Evolutionary conservation across 768 basidiomycete species (phyloP), one percentile per base, ranked within the genome.

Genomic region (Podaxis sp.): DNA sequence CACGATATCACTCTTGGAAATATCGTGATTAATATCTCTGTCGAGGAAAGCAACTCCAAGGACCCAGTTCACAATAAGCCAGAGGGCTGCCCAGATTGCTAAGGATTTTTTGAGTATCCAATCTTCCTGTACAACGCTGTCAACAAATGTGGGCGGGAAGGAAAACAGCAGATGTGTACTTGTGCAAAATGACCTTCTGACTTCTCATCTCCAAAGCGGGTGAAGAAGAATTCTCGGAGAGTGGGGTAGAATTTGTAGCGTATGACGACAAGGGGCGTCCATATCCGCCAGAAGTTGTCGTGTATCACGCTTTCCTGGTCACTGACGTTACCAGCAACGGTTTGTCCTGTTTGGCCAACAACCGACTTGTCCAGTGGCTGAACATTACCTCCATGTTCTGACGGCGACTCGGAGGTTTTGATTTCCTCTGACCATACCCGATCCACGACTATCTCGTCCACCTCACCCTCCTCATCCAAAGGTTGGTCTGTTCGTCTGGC

Each of bases 371-470:
- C 59, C 13, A 47, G 18, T 54, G 42, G 44, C 5, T 25, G 32
- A 32, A 9, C 79, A 16, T 72, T 56, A 32, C 38, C 65, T 55
- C 74, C 80, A 28, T 81, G 79, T 28, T 87, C 85, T 14, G 84
- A 82, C 57, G 80, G 81, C 23, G 81, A 72, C 44, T 78, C 70
- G 21, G 81, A 81, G 55, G 76, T 84, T 69, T 79, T 82, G 63
- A 81, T 76, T 62, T 84, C 83, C 58, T 85, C 84, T 2, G 79
- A 74, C 88, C 87, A 89, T 35, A 78, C 73, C 50, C 89, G 80
- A 70, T 92, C 90, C 14, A 92, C 90, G 23, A 92, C 84, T 21
- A 91, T 82, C 74, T 89, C 83, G 70, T 92, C 82, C 6, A 91
- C 84, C 55, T 77, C 73, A 37, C 70, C 76, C 13, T 67, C 69